Evolutionary conservation across 208 protist species (phyloP), one percentile per base, ranked within the genome.

Genomic region (Acanthamoeba lenticulata): DNA sequence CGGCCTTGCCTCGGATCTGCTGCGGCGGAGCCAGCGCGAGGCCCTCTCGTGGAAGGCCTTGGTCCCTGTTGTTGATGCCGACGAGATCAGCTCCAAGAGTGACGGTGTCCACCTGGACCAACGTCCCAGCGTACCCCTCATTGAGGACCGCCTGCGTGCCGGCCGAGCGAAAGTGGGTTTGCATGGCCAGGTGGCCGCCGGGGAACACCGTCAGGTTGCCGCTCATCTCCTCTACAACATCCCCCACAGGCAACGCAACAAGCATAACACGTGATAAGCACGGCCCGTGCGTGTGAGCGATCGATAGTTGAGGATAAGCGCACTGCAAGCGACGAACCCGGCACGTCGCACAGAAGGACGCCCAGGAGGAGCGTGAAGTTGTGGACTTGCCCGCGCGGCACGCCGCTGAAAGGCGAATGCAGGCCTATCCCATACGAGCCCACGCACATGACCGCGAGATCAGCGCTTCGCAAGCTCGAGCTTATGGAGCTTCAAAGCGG

Each of bases 131-230:
- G 49, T 57, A 40, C 83, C 83, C 45, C 17, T 67, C 32, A 65
- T 57, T 13, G 55, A 65, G 34, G 36, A 90, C 65, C 47, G 83
- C 11, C 24, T 72, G 65, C 24, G 17, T 29, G 32, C 89, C 89
- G 21, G 77, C 24, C 36, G 19, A 27, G 40, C 62, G 40, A 32
- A 93, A 74, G 38, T 93, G 62, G 32, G 38, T 19, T 27, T 93
- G 60, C 29, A 93, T 24, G 27, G 36, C 69, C 34, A 55, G 17
- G 45, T 93, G 89, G 44, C 89, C 62, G 38, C 89, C 89, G 27
- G 91, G 91, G 40, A 69, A 94, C 3, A 94, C 91, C 5, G 49
- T 72, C 29, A 94, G 91, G 36, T 94, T 94, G 17, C 91, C 91
- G 40, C 89, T 81, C 40, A 93, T 7, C 3, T 21, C 21, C 65